phyloP scores from a whole-genome alignment of 2,329 filamentous ascomycete genomes.

The Apiospora kogelbergensis region DNA sequence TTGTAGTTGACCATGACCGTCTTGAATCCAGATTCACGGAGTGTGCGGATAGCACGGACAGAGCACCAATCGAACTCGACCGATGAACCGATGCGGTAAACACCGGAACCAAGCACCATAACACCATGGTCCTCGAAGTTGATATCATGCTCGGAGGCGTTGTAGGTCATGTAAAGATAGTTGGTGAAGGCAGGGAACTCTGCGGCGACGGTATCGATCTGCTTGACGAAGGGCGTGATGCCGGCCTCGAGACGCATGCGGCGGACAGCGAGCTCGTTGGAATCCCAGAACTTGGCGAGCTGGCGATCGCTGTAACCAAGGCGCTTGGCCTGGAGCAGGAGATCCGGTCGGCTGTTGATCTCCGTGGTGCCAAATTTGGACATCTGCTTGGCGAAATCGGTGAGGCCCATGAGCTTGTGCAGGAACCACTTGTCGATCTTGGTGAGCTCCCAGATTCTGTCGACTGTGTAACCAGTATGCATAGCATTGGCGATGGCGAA shows the following conservation, averaged over 20 bases:
- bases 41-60: constrained; percentile 86
- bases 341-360: constrained; percentile 59
- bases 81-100: constrained; percentile 95
- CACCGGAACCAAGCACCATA: constrained; percentile 94
- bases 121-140: constrained; percentile 85
- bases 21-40: constrained; percentile 82
- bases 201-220: constrained; percentile 97
- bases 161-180: constrained; percentile 96
- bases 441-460: constrained; percentile 98
- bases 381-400: constrained; percentile 83
- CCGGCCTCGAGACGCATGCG: constrained; percentile 81
- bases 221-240: constrained; percentile 89
- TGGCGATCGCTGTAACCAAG: constrained; percentile 94
- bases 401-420: constrained; percentile 84
- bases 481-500: constrained; percentile 99
- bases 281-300: constrained; percentile 89
- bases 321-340: constrained; percentile 84
- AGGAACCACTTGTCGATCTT: constrained; percentile 99
- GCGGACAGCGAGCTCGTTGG: constrained; percentile 88
- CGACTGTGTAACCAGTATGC: constrained; percentile 87
- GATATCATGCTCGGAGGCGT: constrained; percentile 83
- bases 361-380: constrained; percentile 64
- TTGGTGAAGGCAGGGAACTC: constrained; percentile 95
- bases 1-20: constrained; percentile 85
- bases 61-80: constrained; percentile 99